phyloP scores from a whole-genome alignment of 2,329 filamentous ascomycete species.

The Arthrobotrys pseudoclavata region DNA sequence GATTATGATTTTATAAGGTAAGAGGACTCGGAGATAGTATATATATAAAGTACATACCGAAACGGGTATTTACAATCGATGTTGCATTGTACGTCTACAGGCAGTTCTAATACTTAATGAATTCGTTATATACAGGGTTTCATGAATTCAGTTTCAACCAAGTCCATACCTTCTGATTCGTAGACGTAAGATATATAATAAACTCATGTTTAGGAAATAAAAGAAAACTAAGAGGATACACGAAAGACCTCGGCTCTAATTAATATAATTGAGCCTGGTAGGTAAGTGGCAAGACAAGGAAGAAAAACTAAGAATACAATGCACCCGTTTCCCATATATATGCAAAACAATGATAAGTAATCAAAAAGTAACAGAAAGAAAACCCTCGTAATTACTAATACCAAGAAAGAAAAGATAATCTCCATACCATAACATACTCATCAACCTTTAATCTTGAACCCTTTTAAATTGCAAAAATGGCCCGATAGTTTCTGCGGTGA shows the following conservation, averaged over 20 bases:
- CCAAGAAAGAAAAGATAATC: not conserved
- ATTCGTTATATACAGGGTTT: too few relatives aligned
- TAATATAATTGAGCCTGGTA: not conserved
- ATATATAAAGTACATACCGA: too few relatives aligned
- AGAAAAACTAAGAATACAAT: conserved; percentile 1
- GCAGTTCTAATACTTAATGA: too few relatives aligned
- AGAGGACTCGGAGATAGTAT: too few relatives aligned
- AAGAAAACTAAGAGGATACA: not conserved
- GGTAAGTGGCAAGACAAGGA: not conserved
- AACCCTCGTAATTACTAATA: not conserved
- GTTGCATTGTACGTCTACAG: too few relatives aligned
- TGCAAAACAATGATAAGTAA: conserved; percentile 1
- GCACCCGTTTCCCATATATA: conserved; percentile 9
- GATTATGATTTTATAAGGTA: too few relatives aligned
- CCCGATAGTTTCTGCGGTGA: conserved; percentile 80
- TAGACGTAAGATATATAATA: not conserved
- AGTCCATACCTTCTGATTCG: not conserved
- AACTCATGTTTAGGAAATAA: not conserved
- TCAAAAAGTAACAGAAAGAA: not conserved
- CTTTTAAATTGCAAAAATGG: conserved; percentile 75
- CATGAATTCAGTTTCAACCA: not conserved
- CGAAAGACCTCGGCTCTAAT: not conserved
- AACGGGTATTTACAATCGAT: too few relatives aligned
- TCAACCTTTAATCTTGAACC: conserved; percentile 11
- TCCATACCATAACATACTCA: not conserved